These are phyloP conservation scores for Naganishia liquefaciens DNA, from an alignment of 1,284 basidiomycete genomes.

Conservation along the genomic window DNA sequence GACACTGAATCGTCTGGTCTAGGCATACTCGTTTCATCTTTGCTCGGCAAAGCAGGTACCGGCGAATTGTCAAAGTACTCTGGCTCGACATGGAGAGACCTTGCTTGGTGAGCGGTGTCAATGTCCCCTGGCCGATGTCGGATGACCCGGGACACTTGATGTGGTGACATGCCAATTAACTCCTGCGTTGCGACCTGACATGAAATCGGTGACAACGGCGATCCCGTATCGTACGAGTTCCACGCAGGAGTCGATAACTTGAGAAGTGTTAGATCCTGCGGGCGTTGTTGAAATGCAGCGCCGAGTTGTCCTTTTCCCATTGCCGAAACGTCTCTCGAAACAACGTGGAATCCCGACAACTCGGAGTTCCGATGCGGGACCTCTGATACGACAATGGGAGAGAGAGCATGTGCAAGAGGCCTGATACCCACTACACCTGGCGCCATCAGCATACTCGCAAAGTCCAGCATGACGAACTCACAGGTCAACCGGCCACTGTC, in stretches of 20 bases:
- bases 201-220: neutral
- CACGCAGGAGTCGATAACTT: neutral
- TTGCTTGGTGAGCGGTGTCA: neutral
- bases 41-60: neutral
- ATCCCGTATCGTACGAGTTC: neutral
- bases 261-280: neutral
- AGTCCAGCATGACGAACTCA: no score
- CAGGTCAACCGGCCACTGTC: slow-evolving; percentile 17
- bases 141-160: neutral
- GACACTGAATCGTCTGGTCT: neutral
- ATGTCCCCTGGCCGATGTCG: neutral
- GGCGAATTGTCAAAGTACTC: neutral
- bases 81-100: neutral
- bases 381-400: neutral
- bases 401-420: neutral
- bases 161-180: neutral
- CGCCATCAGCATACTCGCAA: no score
- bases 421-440: neutral
- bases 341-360: slow-evolving; percentile 6
- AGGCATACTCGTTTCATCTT: no score
- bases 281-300: neutral
- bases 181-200: neutral
- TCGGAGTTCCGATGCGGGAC: neutral
- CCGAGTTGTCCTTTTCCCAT: neutral
- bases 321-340: slow-evolving; percentile 1